Percentiles rank a stretch among this genome's conserved stretches.
Conservation (phyloP, 2,329 filamentous ascomycete genomes). For the Sporothrix pseudoabietina region DNA sequence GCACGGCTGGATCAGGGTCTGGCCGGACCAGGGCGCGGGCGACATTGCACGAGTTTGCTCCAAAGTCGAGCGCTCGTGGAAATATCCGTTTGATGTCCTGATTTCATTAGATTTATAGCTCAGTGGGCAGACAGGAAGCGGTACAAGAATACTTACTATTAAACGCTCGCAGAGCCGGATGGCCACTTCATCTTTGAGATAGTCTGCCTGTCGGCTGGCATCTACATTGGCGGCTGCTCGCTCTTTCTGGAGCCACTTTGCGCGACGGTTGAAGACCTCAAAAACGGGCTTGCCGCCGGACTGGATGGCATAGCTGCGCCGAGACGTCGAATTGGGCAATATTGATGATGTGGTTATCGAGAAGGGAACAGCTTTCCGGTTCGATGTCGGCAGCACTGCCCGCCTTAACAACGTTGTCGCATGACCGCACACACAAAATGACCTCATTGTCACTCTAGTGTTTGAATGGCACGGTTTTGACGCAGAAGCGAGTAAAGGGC, state of each 20-base stretch:
- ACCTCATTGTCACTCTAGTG: slow-evolving; percentile 26
- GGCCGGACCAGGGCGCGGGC: slow-evolving; percentile 75
- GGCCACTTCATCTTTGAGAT: slow-evolving; percentile 91
- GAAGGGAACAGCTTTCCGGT: slow-evolving; percentile 45
- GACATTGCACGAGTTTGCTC: slow-evolving; percentile 94
- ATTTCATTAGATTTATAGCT: slow-evolving; percentile 16
- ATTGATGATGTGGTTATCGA: not conserved
- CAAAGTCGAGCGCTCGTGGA: slow-evolving; percentile 82
- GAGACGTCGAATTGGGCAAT: slow-evolving; percentile 41
- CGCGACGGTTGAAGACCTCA: slow-evolving; percentile 85
- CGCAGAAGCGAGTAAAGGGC: not conserved
- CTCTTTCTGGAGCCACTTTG: slow-evolving; percentile 91
- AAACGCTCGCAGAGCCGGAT: slow-evolving; percentile 80
- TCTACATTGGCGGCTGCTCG: slow-evolving; percentile 72
- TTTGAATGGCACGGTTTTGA: not conserved
- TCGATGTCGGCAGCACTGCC: not conserved
- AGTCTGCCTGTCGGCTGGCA: slow-evolving; percentile 79
- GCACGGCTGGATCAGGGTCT: slow-evolving; percentile 63
- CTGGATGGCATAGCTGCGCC: slow-evolving; percentile 74
- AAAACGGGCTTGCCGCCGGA: slow-evolving; percentile 74
- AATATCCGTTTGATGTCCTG: slow-evolving; percentile 92
- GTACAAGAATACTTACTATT: slow-evolving; percentile 54
- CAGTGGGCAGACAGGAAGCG: not conserved
- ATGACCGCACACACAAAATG: slow-evolving; percentile 26
- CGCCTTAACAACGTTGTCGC: slow-evolving; percentile 23